Conservation (phyloP, 148 eudicot genomes). For the Nepenthes mirabilis region DNA sequence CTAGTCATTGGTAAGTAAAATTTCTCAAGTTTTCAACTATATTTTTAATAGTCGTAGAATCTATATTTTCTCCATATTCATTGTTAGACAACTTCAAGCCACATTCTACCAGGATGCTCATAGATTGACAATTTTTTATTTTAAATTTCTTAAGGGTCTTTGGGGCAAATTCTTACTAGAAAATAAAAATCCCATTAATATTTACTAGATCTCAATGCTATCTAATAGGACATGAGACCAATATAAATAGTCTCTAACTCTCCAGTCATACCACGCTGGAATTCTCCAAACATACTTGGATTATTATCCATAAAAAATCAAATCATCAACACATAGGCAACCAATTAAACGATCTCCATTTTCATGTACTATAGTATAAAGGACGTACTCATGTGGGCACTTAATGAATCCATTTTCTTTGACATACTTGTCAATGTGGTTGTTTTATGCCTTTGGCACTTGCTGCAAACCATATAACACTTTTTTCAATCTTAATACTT, state of each 20-base stretch:
- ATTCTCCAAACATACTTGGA: neutral
- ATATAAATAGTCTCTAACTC: neutral
- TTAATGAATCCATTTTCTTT: neutral
- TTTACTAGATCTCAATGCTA: neutral
- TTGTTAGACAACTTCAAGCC: neutral
- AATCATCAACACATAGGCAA: neutral
- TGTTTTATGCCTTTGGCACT: neutral
- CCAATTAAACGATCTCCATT: neutral
- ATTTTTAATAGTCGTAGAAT: neutral
- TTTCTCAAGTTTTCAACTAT: constrained; percentile 3
- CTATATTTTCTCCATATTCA: neutral
- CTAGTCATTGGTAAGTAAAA: neutral
- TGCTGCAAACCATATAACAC: neutral
- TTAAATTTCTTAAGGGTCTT: constrained; percentile 1
- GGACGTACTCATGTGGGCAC: neutral
- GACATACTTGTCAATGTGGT: neutral
- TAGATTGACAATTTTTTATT: neutral
- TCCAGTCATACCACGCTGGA: neutral
- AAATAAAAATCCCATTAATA: neutral
- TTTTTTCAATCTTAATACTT: neutral
- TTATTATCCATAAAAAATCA: neutral
- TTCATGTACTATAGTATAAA: neutral
- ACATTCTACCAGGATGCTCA: neutral
- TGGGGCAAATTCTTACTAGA: neutral
- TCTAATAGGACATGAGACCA: neutral